Conservation (phyloP, 176 grass and related monocot species). For the Ensete ventricosum region DNA sequence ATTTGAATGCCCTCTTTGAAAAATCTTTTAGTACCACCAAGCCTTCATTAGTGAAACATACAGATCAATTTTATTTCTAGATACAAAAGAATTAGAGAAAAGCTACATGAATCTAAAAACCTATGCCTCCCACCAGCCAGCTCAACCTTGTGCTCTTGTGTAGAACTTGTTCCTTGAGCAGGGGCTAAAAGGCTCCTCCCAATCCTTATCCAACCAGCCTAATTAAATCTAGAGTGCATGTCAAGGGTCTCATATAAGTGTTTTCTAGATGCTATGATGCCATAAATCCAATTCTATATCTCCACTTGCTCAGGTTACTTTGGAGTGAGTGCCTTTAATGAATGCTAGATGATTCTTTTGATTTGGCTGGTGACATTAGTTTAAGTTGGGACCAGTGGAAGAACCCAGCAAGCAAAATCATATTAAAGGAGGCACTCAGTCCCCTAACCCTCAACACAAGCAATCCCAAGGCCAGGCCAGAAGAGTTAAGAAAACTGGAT, state of each 20-base stretch:
- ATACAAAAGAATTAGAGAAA: no score
- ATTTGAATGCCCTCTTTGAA: no score
- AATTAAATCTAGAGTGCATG: neutral
- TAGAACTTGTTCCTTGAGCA: no score
- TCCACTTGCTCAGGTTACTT: neutral
- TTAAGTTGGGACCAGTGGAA: neutral
- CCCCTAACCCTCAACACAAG: conserved; percentile 1
- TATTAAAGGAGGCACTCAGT: neutral
- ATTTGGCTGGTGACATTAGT: neutral
- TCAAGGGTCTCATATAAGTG: neutral
- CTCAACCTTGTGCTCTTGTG: no score
- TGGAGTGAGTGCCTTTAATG: neutral
- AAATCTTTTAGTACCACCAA: no score
- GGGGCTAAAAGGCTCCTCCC: no score
- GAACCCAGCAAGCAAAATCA: neutral
- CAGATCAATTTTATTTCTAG: no score
- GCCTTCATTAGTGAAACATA: no score
- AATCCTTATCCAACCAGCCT: no score
- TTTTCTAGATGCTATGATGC: neutral
- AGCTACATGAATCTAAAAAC: no score
- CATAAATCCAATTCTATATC: neutral
- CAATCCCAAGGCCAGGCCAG: neutral
- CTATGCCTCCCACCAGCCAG: no score
- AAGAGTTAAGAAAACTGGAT: neutral
- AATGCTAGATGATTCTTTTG: neutral